phyloP scores from a whole-genome alignment of 495 filamentous ascomycete genomes.

The Penicillium alfredii region DNA sequence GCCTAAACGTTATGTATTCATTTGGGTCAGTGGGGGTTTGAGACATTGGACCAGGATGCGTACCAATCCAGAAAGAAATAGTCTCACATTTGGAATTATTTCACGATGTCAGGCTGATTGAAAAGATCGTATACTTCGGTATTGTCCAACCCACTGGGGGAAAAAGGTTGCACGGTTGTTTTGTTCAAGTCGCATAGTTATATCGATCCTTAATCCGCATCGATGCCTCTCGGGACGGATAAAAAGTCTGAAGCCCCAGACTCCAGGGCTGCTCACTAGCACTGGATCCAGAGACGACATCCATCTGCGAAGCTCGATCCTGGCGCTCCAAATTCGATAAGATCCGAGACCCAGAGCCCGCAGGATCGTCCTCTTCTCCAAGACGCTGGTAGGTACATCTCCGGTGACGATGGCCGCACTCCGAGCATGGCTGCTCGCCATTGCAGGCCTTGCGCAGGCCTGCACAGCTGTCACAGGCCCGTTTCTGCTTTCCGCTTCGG shows the following conservation, averaged over 20 bases:
- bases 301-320: not conserved
- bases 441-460: constrained; percentile 30
- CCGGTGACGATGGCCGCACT: constrained; percentile 22
- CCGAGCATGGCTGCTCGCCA: constrained; percentile 22
- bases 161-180: no score
- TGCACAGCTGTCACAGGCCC: constrained; percentile 35
- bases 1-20: not conserved
- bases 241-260: constrained; percentile 23
- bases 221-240: constrained; percentile 6
- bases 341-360: no score
- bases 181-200: no score
- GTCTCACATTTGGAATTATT: no score
- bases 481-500: constrained; percentile 28
- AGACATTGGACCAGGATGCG: no score
- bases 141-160: no score
- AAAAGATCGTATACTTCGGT: no score
- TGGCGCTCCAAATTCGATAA: no score
- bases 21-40: not conserved
- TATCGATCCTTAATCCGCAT: no score
- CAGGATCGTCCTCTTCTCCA: not conserved
- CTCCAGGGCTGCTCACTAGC: no score
- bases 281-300: not conserved
- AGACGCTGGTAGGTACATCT: constrained; percentile 31
- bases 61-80: no score
- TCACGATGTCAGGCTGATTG: no score